Conservation (phyloP, 2,329 filamentous ascomycete species). For the Penicillium hordei region DNA sequence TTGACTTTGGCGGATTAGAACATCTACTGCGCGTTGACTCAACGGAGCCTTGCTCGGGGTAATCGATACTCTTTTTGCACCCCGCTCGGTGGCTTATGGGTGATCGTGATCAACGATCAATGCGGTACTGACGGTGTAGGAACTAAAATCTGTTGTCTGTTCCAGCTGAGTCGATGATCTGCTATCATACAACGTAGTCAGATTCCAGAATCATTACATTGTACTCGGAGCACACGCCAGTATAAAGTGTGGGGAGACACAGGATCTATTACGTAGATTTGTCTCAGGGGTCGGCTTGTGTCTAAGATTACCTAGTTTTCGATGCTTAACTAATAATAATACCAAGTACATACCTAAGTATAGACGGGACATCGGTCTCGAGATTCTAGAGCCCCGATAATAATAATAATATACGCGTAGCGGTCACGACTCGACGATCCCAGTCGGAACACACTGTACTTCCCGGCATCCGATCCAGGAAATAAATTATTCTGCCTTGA, state of each 20-base stretch:
- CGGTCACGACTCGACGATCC: conserved; percentile 8
- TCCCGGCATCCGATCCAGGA: conserved; percentile 8
- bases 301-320: conserved; percentile 6
- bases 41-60: neutral
- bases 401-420: neutral
- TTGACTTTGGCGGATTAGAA: neutral
- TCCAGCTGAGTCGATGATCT: neutral
- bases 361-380: neutral
- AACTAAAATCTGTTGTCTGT: neutral
- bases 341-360: neutral
- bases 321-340: conserved; percentile 5
- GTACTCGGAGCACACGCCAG: neutral
- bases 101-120: conserved; percentile 1
- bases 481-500: conserved; percentile 14
- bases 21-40: neutral
- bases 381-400: conserved; percentile 10
- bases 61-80: neutral
- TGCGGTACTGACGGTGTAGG: neutral
- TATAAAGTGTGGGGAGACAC: conserved; percentile 6
- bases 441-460: conserved; percentile 3
- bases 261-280: conserved; percentile 10
- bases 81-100: neutral
- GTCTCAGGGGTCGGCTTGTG: conserved; percentile 9
- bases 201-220: neutral
- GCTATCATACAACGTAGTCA: neutral